These are phyloP conservation scores for Ascoidea rubescens DNA, from an alignment of 805 yeast genomes.

Conservation along the genomic window DNA sequence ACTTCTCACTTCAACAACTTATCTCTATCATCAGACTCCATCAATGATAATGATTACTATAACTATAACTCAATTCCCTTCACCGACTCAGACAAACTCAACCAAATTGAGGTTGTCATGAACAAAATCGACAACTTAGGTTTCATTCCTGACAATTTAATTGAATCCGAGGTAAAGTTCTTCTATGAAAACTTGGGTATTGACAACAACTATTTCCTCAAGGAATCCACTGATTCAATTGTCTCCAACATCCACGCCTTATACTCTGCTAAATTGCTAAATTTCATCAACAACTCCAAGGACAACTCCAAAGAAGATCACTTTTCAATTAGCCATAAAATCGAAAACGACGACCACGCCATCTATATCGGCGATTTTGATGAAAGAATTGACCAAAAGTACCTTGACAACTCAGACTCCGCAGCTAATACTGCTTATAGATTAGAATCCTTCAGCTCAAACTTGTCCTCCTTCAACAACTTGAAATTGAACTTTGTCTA, in stretches of 20 bases:
- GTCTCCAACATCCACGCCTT: conserved; percentile 77
- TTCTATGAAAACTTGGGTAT: conserved; percentile 80
- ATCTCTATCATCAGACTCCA: not conserved
- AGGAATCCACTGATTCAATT: conserved; percentile 68
- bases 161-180: conserved; percentile 81
- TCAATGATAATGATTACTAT: conserved; percentile 13
- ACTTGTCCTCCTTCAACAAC: conserved; percentile 27
- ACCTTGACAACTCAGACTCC: conserved; percentile 40
- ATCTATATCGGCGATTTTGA: conserved; percentile 62
- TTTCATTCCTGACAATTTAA: conserved; percentile 75
- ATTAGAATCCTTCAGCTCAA: conserved; percentile 46
- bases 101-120: conserved; percentile 67
- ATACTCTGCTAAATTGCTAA: conserved; percentile 87
- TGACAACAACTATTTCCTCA: conserved; percentile 84
- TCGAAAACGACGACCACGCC: conserved; percentile 76
- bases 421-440: conserved; percentile 36
- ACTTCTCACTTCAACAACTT: too few relatives aligned
- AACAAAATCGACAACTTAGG: conserved; percentile 74
- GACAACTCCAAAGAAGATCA: conserved; percentile 17
- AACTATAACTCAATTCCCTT: conserved; percentile 73
- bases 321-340: conserved; percentile 62
- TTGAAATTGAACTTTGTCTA: conserved; percentile 53
- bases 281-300: conserved; percentile 46
- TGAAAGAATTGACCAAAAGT: conserved; percentile 66
- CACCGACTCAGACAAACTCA: conserved; percentile 50